These are phyloP conservation scores for Micractinium conductrix DNA, from an alignment of 139 green algal species.

Conservation along the genomic window DNA sequence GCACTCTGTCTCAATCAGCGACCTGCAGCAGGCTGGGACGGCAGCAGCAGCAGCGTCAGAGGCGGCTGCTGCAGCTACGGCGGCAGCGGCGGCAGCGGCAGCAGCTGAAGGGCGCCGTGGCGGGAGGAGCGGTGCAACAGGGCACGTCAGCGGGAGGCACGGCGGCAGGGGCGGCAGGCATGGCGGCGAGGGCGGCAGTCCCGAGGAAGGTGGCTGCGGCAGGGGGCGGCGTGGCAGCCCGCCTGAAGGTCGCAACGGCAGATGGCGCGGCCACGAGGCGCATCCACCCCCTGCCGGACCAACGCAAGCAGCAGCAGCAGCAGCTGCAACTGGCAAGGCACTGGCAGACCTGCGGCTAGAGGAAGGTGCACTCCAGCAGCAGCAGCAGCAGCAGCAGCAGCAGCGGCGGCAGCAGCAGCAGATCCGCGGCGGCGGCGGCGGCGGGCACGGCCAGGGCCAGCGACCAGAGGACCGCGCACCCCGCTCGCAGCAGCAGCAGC, in stretches of 20 bases:
- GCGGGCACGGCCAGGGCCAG: too few relatives aligned
- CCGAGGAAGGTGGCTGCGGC: not conserved
- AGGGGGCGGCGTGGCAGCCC: not conserved
- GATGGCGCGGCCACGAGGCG: not conserved
- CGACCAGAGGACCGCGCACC: too few relatives aligned
- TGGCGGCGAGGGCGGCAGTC: not conserved
- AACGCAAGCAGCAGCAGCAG: not conserved
- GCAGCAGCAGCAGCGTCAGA: not conserved
- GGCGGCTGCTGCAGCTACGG: not conserved
- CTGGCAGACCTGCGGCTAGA: not conserved
- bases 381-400: not conserved
- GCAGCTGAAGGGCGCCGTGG: not conserved
- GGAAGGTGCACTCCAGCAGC: not conserved
- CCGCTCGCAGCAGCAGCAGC: not conserved
- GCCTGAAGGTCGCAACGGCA: not conserved
- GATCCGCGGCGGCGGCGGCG: not conserved
- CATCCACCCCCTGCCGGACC: not conserved
- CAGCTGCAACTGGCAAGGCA: not conserved
- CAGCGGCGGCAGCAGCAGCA: not conserved
- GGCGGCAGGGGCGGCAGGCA: not conserved
- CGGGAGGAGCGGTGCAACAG: not conserved
- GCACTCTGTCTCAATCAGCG: not conserved
- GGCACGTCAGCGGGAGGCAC: not conserved
- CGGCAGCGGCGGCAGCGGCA: not conserved
- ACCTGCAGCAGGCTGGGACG: constrained; percentile 8